Base-by-base conservation (phyloP, 2,329 filamentous ascomycete species). In the Alternaria infectoria region DNA sequence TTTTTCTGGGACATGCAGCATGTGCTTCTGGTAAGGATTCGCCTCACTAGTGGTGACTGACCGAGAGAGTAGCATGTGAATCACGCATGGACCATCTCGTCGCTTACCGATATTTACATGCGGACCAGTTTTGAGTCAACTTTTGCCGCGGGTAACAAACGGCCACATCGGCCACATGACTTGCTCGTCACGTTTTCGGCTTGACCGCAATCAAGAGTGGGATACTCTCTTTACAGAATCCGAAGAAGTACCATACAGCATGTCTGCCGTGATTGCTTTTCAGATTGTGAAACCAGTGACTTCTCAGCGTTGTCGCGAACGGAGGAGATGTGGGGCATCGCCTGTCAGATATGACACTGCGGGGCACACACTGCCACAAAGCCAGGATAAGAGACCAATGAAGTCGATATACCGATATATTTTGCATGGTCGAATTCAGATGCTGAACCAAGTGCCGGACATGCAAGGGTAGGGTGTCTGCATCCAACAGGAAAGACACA, bases 1-100 rank as follows among this genome's bases (percentile, higher is more conserved):
- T 52, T 30, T 21, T 59, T 17, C 50, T 49, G 59, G 57, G 36
- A 40, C 36, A 40, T 40, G 36, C 36, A 28, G 51, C 28, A 26
- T 54, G 44, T 59, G 49, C 44, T 59, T 62, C 43, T 44, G 25
- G 55, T 62, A 59, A 47, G 49, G 49, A 49, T 59, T 30, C 32
- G 55, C 56, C 43, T 45, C 56, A 61, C 26, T n/a, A 44, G 58
- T 30, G 23, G 54, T 45, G 51, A 50, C 50, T 44, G 36, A 47
- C 49, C 23, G 50, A 40, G 8, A 40, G 36, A 40, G 36, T 40
- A 23, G 17, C 59, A 59, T 58, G 54, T 62, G 55, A 54, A 58
- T 15, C 30, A 46, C 32, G 54, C 59, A 62, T 52, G 28, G 47
- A n/a, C 28, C 49, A 23, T 52, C 15, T 43, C 40, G 11, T 40